Conservation (phyloP, 2,329 filamentous ascomycete genomes). For the Tolypocladium sp. region DNA sequence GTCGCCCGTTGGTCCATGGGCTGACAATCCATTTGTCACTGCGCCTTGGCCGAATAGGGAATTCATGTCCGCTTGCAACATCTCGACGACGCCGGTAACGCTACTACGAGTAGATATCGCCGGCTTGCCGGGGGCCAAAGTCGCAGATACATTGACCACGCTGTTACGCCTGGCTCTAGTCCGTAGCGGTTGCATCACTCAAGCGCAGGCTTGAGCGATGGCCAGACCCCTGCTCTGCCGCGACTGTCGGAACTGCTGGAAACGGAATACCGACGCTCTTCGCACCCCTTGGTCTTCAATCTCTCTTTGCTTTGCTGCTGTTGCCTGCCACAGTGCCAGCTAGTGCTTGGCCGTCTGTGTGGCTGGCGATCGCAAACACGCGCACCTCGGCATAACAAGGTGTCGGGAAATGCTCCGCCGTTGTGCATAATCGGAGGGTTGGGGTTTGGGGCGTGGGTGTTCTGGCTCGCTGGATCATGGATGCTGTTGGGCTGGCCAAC, state of each 20-base stretch:
- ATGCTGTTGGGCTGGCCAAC: neutral
- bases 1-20: neutral
- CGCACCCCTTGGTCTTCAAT: neutral
- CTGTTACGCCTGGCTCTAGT: neutral
- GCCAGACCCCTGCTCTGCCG: slow-evolving; percentile 2
- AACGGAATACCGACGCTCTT: slow-evolving; percentile 9
- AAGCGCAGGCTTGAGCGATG: neutral
- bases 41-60: slow-evolving; percentile 9
- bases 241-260: slow-evolving; percentile 8
- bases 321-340: neutral
- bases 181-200: slow-evolving; percentile 1
- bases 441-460: neutral
- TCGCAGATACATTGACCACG: neutral
- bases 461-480: neutral
- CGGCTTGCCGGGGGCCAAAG: neutral
- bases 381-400: neutral
- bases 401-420: slow-evolving; percentile 1
- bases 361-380: slow-evolving; percentile 1
- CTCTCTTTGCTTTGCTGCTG: neutral
- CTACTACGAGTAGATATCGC: slow-evolving; percentile 1
- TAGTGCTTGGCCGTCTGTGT: neutral
- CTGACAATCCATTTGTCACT: slow-evolving; percentile 2
- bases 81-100: neutral
- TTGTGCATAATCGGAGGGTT: slow-evolving; percentile 6
- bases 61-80: slow-evolving; percentile 10